Evolutionary conservation across 495 filamentous ascomycete genomes (phyloP).

Genomic region (Talaromyces nanjingensis): DNA sequence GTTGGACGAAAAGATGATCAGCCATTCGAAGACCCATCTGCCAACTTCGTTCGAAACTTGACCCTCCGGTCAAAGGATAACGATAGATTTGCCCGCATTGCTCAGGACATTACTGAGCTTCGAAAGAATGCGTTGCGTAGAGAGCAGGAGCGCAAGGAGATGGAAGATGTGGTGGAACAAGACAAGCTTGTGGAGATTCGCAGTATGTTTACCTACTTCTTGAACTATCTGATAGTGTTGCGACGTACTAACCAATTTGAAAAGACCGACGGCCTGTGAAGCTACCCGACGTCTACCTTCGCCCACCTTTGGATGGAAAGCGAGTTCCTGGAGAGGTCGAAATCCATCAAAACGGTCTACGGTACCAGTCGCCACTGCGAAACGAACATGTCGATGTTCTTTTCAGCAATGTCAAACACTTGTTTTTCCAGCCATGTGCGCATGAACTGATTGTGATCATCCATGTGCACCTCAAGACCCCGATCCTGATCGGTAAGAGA

Average conservation of each 20-base stretch:
- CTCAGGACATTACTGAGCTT: constrained; percentile 84
- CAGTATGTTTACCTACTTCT: constrained; percentile 46
- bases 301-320: constrained; percentile 91
- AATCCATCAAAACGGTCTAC: constrained; percentile 97
- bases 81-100: constrained; percentile 79
- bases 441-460: constrained; percentile 97
- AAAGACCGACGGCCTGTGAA: constrained; percentile 78
- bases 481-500: constrained; percentile 97
- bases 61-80: constrained; percentile 89
- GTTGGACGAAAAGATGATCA: constrained; percentile 97
- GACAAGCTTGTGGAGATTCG: constrained; percentile 90
- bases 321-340: constrained; percentile 91
- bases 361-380: constrained; percentile 84
- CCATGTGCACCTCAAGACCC: constrained; percentile 94
- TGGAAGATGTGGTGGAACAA: constrained; percentile 99
- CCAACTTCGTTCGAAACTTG: constrained; percentile 91
- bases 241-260: constrained; percentile 20
- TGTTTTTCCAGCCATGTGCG: constrained; percentile 96
- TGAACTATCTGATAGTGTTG: constrained; percentile 7
- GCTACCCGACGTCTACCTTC: constrained; percentile 86
- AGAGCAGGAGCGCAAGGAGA: constrained; percentile 97
- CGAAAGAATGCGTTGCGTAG: constrained; percentile 83
- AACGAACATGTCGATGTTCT: constrained; percentile 85
- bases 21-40: constrained; percentile 92
- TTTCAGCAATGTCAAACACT: constrained; percentile 96